A percentile compares a stretch with the other conserved stretches of the same genome.
phyloP scores from a whole-genome alignment of 768 basidiomycete genomes.

The Mycena capillaripes region DNA sequence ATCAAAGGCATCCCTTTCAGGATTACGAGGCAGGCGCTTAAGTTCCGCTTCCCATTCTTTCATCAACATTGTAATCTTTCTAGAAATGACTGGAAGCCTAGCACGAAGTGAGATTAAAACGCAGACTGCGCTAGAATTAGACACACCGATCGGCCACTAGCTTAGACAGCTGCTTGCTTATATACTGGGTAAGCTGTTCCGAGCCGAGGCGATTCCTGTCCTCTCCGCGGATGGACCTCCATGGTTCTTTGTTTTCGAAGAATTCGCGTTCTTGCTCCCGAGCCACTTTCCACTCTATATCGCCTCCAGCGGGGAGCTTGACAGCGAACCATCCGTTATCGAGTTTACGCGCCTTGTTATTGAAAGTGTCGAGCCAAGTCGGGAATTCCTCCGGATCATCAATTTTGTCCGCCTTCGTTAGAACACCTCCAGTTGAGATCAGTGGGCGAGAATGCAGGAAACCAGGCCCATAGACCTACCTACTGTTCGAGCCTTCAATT shows the following conservation, averaged over 20 bases:
- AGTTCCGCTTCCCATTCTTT: neutral
- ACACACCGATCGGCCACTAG: slow-evolving; percentile 8
- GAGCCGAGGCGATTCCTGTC: slow-evolving; percentile 27
- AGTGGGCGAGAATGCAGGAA: neutral
- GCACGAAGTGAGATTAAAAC: neutral
- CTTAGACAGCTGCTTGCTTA: slow-evolving; percentile 22
- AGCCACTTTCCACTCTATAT: slow-evolving; percentile 15
- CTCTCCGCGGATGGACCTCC: slow-evolving; percentile 14
- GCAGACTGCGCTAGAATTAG: neutral
- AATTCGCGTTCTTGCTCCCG: slow-evolving; percentile 16
- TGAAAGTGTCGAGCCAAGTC: slow-evolving; percentile 15
- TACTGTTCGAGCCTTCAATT: slow-evolving; percentile 15
- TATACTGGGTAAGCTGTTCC: slow-evolving; percentile 17
- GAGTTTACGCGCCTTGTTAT: slow-evolving; percentile 19
- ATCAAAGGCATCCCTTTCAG: slow-evolving; percentile 2
- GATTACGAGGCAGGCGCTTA: neutral
- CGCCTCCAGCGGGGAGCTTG: slow-evolving; percentile 17
- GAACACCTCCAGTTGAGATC: slow-evolving; percentile 15
- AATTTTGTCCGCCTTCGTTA: slow-evolving; percentile 26
- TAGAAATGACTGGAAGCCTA: slow-evolving; percentile 21
- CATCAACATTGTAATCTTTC: slow-evolving; percentile 2
- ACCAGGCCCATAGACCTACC: slow-evolving; percentile 5
- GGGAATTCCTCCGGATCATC: neutral
- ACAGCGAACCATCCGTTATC: slow-evolving; percentile 30
- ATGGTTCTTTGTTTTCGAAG: neutral